A percentile compares a stretch with the other conserved stretches of the same genome.
Evolutionary conservation across 1,284 basidiomycete species (phyloP).

Genomic region (Serendipita sp.): DNA sequence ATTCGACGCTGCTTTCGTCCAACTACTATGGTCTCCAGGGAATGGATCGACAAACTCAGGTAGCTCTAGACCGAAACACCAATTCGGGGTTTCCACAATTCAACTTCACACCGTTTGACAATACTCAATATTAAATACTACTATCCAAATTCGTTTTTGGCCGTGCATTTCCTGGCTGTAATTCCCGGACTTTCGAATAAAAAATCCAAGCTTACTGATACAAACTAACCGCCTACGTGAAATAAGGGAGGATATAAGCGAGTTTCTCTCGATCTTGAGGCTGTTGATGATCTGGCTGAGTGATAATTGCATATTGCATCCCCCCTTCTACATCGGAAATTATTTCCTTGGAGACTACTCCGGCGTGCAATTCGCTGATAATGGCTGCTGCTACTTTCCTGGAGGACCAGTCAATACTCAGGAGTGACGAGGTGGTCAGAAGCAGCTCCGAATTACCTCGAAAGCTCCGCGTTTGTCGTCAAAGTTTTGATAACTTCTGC

Average conservation of each 20-base stretch:
- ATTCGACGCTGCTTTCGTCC: neutral
- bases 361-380: conserved; percentile 62
- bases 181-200: too few relatives aligned
- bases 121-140: neutral
- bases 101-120: neutral
- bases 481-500: conserved; percentile 83
- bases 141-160: neutral
- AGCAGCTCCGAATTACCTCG: conserved; percentile 33
- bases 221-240: conserved; percentile 18
- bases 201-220: neutral
- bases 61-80: conserved; percentile 1
- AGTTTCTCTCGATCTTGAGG: conserved; percentile 60
- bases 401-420: conserved; percentile 2
- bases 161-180: too few relatives aligned
- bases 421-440: neutral
- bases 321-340: conserved; percentile 56
- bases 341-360: conserved; percentile 34
- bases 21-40: neutral
- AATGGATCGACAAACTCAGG: neutral
- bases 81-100: neutral
- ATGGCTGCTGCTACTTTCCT: conserved; percentile 44
- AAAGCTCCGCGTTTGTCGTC: conserved; percentile 70
- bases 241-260: conserved; percentile 68
- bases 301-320: conserved; percentile 81
- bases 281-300: conserved; percentile 45